Base-by-base conservation (phyloP, 176 grass and related monocot genomes). In the Ampelocalamus luodianensis region DNA sequence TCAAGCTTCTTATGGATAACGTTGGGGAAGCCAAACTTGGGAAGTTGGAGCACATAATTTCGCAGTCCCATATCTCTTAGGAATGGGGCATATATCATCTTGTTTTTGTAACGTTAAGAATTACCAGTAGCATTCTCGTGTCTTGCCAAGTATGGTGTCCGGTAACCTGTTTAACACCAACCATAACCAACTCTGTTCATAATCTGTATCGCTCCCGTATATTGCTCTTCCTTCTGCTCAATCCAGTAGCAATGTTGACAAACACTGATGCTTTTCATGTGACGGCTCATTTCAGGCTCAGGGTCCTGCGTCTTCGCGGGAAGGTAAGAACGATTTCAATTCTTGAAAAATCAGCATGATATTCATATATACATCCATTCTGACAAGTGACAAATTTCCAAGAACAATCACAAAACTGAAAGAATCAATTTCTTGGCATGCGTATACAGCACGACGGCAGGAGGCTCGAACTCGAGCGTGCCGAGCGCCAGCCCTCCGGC, bases 221-320 rank as follows among this genome's bases (percentile, higher is more conserved):
- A 26, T 10, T 5, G 23, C 3, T 59, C 18, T 10, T n/a, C 18
- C 54, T 58, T 4, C 22, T 23, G 22, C 55, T 23, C 22, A 23
- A 23, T 59, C 18, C 2, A 22, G 53, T 6, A 50, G 40, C 27
- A 24, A 2, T 40, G 7, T 3, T 16, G 9, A 56, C 3, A 18
- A 37, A 15, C 13, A 36, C 78, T 67, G 36, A 81, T 37, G 40
- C 22, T 51, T 76, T 73, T 77, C 67, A 6, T 82, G 44, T 44
- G 20, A 24, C 10, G 1, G 0, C 45, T 72, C 12, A 11, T 81
- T 86, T 58, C 95, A 97, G 95, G 95, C 17, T 87, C 85, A 8
- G 92, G 90, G 8, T 90, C 80, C 1, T 97, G 95, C 89, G 87
- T 95, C 50, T 97, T 95, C 86, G 14, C 84, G 4, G 92, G 90